Evolutionary conservation across 352 stramenopile genomes (phyloP), one percentile per base, ranked within the genome.

Genomic region (Pythium volutum): DNA sequence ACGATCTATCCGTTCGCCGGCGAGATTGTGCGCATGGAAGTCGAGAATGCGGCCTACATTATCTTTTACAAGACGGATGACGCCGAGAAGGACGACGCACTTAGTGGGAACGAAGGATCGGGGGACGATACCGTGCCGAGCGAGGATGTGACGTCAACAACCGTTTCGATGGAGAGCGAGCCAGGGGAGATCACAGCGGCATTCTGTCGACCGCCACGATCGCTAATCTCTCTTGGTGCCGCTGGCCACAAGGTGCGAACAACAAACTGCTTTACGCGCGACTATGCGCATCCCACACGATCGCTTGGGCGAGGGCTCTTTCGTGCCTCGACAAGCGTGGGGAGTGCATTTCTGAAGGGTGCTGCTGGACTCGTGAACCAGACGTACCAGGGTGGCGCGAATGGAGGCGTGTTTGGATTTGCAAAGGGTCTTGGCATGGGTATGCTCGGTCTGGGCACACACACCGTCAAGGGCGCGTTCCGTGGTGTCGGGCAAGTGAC

Each of bases 1-100:
- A 64, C 74, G 26, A 91, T 92, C 42, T 91, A 84, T 39, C 81
- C 83, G 0, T 62, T 93, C n/a, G 66, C 79, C 33, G 86, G 86
- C 4, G 86, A 95, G 55, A 68, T 89, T 36, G 58, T 93, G 23
- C 77, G 78, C 5, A 72, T 90, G 55, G 83, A 79, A 48, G 78
- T 86, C 26, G 86, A 93, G 23, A 87, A 87, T 42, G 79, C 73
- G 16, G 82, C 86, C 11, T 95, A 95, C 64, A 95, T 95, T 48
- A 92, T 95, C 39, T 95, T 93, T 45, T 95, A 93, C 73, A 95
- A 95, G 65, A 75, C 66, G 11, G 81, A 89, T 14, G 79, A 87
- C 10, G 70, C 67, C 18, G 77, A 78, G 39, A 79, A 84, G 25
- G 81, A 79, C 25, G 55, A 59, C 7, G 20, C 14, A 2, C 39